A percentile compares a stretch with the other conserved stretches of the same genome.
Conservation (phyloP, 768 basidiomycete genomes). For the Pulveroboletus frians region DNA sequence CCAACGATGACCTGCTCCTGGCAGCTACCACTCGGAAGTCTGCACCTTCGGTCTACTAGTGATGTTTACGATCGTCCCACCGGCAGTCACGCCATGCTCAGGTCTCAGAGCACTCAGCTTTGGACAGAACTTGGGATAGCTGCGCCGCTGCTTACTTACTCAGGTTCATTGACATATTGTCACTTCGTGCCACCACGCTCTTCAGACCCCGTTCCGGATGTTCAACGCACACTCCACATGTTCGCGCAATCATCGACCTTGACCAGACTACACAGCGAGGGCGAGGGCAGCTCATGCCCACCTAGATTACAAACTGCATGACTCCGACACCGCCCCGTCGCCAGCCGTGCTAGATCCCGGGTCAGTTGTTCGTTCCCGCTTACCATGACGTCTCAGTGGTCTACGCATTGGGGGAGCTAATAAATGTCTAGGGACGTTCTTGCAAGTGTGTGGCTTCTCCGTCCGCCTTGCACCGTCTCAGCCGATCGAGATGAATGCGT, state of each 20-base stretch:
- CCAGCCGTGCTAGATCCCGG: conserved; percentile 8
- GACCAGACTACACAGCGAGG: conserved; percentile 24
- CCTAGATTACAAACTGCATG: conserved; percentile 20
- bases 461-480: neutral
- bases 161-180: conserved; percentile 13
- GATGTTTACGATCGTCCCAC: neutral
- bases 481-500: neutral
- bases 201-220: conserved; percentile 25
- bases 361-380: conserved; percentile 1
- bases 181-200: conserved; percentile 20
- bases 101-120: neutral
- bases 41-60: neutral
- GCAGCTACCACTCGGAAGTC: too few species aligned
- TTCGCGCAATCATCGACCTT: conserved; percentile 25
- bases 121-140: conserved; percentile 1
- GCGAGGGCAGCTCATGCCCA: conserved; percentile 23
- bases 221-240: conserved; percentile 33
- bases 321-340: conserved; percentile 16
- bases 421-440: conserved; percentile 2
- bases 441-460: conserved; percentile 1
- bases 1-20: too few species aligned
- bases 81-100: neutral
- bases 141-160: conserved; percentile 11
- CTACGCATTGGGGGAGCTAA: conserved; percentile 1
- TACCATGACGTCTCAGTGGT: conserved; percentile 3